Conservation (phyloP, 371 early-diverging fungal genomes). For the Syncephalastrum monosporum region DNA sequence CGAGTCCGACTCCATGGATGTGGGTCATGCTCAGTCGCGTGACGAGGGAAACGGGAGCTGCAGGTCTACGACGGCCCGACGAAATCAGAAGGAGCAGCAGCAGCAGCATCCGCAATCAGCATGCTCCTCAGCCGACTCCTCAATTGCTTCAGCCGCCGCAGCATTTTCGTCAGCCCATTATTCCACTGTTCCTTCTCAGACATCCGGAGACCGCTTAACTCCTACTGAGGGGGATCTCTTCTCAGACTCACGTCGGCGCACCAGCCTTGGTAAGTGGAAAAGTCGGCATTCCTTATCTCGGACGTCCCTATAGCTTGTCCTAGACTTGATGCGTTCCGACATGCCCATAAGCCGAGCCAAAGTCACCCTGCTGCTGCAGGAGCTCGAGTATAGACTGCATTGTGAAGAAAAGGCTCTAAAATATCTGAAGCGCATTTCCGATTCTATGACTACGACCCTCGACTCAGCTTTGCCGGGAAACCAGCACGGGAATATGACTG, state of each 20-base stretch:
- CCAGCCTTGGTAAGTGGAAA: not conserved
- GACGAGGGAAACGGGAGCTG: not conserved
- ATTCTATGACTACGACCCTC: conserved; percentile 1
- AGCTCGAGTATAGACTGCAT: conserved; percentile 81
- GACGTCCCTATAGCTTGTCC: not conserved
- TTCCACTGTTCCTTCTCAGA: not conserved
- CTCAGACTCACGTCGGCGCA: not conserved
- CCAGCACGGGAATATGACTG: conserved; percentile 57
- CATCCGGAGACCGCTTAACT: not conserved
- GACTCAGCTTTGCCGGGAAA: conserved; percentile 24
- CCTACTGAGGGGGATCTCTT: not conserved
- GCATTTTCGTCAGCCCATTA: not conserved
- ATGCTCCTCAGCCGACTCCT: not conserved
- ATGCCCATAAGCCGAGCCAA: conserved; percentile 79
- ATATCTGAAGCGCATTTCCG: conserved; percentile 47
- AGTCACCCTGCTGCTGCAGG: conserved; percentile 80
- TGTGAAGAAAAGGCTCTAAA: conserved; percentile 85
- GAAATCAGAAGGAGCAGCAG: not conserved
- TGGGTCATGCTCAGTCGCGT: not conserved
- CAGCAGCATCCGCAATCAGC: not conserved
- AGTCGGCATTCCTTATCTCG: not conserved
- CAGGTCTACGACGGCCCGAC: not conserved
- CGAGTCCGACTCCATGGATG: not conserved
- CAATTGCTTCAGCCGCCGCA: too few species aligned
- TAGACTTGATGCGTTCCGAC: conserved; percentile 72